Base-by-base conservation (phyloP, 1,284 basidiomycete genomes). In the Porodaedalea pini region DNA sequence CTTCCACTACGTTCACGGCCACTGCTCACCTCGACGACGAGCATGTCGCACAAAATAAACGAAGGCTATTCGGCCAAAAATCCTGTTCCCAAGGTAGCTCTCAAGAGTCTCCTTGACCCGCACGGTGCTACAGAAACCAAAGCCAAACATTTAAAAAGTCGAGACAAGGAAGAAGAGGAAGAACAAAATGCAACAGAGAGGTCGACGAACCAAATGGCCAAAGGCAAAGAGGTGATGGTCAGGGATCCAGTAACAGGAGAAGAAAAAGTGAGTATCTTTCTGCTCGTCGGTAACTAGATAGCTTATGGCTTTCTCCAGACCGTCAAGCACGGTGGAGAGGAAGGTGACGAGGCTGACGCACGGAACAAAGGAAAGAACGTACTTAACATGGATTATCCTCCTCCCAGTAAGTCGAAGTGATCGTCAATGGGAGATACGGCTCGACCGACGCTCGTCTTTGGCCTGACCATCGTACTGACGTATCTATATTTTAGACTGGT, bases 101-200 rank as follows among this genome's bases (percentile, higher is more conserved):
- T 58, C 5, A 54, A 32, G 57, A 58, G 57, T 43, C 40, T 58
- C 23, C 36, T 58, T 7, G 51, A 58, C 36, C 51, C 57, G 5
- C 36, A 40, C 19, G 57, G 44, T 32, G 57, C 57, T 6, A 58
- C 57, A 19, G 57, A 58, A 36, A 50, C 57, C 11, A 58, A 58
- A 37, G 57, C 57, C 25, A 58, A 49, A 37, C 44, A 37, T 17
- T 19, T 57, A 2, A 19, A 41, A 1, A 67, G 68, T 29, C 66
- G 70, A 57, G 69, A 71, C 53, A 68, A 64, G 55, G 68, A 70
- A 47, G 69, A 68, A 2, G 65, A 70, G 41, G 62, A 69, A 51
- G 66, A 68, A 5, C 64, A 54, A 25, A 36, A 50, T 37, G 57
- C 21, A 19, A 54, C 54, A n/a, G 41, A 57, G 17, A 47, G 52